Conservation (phyloP, 2,329 filamentous ascomycete genomes). For the Colletotrichum cordylinicola region DNA sequence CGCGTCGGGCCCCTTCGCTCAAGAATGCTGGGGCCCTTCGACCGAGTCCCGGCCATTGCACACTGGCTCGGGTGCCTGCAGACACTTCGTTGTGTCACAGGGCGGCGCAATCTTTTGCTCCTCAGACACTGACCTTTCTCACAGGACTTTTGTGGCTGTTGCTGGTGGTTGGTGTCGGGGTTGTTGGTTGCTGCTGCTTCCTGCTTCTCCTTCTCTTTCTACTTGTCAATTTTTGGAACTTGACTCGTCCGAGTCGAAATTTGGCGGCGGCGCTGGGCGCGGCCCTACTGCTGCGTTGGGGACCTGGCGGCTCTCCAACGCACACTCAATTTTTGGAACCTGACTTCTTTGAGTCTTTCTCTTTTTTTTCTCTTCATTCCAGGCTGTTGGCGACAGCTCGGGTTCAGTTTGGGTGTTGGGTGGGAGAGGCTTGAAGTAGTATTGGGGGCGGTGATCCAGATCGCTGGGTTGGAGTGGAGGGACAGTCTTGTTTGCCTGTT, state of each 20-base stretch:
- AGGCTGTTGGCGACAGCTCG: background rate
- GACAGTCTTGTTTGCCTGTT: background rate
- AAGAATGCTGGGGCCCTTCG: background rate
- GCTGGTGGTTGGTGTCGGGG: background rate
- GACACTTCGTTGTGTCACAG: background rate
- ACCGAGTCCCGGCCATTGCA: background rate
- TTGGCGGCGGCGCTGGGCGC: background rate
- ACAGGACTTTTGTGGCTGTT: background rate
- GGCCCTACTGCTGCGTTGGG: background rate
- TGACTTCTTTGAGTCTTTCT: background rate
- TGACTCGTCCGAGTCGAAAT: background rate
- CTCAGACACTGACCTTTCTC: background rate
- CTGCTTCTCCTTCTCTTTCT: background rate
- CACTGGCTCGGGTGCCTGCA: background rate
- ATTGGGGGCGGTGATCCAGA: background rate
- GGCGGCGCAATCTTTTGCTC: background rate
- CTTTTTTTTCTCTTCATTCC: background rate
- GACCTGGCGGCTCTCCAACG: background rate
- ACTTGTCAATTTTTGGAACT: background rate
- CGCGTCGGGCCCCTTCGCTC: background rate
- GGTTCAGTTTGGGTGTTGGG: no score
- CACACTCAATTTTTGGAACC: background rate
- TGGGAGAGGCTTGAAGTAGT: background rate
- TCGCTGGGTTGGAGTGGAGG: background rate
- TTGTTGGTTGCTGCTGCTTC: background rate